Conservation (phyloP, 208 protist genomes). For the Crithidia expoeki region DNA sequence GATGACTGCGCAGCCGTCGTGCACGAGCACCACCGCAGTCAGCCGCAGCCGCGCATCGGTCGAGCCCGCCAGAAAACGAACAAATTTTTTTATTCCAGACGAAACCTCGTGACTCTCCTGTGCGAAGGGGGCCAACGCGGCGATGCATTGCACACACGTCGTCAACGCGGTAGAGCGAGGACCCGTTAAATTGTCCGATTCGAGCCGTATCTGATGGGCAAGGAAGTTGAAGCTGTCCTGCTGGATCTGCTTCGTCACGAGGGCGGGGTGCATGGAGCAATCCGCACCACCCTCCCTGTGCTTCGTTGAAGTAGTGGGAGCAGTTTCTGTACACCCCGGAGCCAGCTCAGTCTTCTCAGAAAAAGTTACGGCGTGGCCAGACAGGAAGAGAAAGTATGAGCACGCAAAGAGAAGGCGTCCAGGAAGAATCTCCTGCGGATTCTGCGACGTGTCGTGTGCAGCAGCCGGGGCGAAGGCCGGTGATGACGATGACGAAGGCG, state of each 20-base stretch:
- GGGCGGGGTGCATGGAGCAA: neutral
- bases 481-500: neutral
- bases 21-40: constrained; percentile 51
- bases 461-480: neutral
- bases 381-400: constrained; percentile 30
- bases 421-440: constrained; percentile 8
- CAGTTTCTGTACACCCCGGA: neutral
- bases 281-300: neutral
- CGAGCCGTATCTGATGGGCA: constrained; percentile 24
- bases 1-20: constrained; percentile 43
- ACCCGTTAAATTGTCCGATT: constrained; percentile 16
- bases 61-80: constrained; percentile 46
- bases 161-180: constrained; percentile 25
- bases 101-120: constrained; percentile 35
- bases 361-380: constrained; percentile 20
- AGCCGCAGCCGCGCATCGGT: constrained; percentile 35
- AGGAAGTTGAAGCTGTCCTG: constrained; percentile 37
- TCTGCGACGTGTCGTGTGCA: constrained; percentile 10
- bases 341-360: neutral
- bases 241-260: neutral
- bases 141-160: constrained; percentile 38
- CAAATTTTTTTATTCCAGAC: constrained; percentile 47
- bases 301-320: neutral
- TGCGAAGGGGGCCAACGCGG: constrained; percentile 35
- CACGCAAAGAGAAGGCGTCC: constrained; percentile 30